phyloP scores from a whole-genome alignment of 2,329 filamentous ascomycete species.

The Pyrenophora graminea region DNA sequence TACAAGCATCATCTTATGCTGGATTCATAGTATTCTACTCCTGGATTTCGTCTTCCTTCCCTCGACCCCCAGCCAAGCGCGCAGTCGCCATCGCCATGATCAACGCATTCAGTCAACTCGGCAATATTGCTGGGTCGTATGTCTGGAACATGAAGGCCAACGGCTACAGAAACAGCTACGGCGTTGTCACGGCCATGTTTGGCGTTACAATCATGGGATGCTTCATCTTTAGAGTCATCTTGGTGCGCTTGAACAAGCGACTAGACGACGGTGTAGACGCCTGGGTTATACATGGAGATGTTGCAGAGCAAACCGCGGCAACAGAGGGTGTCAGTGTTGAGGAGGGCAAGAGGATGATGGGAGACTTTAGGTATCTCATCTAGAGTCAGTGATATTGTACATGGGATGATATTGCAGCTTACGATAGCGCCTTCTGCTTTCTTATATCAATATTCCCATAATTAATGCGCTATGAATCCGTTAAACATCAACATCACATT shows the following conservation, averaged over 20 bases:
- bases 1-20: slow-evolving; percentile 47
- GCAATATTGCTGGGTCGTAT: slow-evolving; percentile 60
- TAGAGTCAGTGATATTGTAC: slow-evolving; percentile 5
- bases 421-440: no score
- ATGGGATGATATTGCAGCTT: no score
- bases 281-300: slow-evolving; percentile 35
- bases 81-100: slow-evolving; percentile 65
- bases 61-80: slow-evolving; percentile 63
- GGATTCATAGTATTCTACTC: slow-evolving; percentile 47
- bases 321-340: slow-evolving; percentile 36
- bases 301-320: slow-evolving; percentile 36
- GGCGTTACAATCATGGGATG: slow-evolving; percentile 61
- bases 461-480: no score
- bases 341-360: slow-evolving; percentile 32
- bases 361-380: slow-evolving; percentile 42
- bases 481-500: no score
- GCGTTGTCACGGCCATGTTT: slow-evolving; percentile 68
- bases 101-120: slow-evolving; percentile 54
- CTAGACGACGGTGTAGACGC: slow-evolving; percentile 37
- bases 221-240: slow-evolving; percentile 34
- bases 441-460: no score
- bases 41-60: slow-evolving; percentile 47
- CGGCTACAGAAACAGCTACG: slow-evolving; percentile 67
- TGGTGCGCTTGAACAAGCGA: slow-evolving; percentile 38
- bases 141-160: slow-evolving; percentile 65